Percentiles rank a stretch among this genome's conserved stretches.
Evolutionary conservation across 371 early-diverging fungal species (phyloP).

Genomic region (Agmasoma carcini): DNA sequence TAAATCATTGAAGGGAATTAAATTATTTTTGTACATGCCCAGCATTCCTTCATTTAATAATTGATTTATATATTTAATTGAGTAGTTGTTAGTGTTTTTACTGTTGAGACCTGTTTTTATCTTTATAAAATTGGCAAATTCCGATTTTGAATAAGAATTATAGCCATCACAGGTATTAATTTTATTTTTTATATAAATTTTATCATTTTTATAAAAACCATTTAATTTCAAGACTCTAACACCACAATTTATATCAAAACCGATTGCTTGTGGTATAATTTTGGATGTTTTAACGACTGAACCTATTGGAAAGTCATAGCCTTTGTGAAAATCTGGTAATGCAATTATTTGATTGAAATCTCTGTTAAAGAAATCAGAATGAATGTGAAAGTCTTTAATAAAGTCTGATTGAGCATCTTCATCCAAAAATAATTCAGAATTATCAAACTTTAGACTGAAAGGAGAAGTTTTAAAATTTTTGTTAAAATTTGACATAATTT

Average conservation of each 20-base stretch:
- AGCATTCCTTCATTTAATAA: neutral
- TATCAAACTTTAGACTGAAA: no score
- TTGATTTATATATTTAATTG: neutral
- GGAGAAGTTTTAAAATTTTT: no score
- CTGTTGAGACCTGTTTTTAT: neutral
- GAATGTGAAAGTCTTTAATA: no score
- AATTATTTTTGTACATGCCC: neutral
- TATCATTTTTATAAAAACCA: conserved; percentile 5
- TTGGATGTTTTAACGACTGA: conserved; percentile 33
- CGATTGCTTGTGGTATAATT: conserved; percentile 49
- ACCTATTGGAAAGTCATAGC: conserved; percentile 53
- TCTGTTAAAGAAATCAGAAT: no score
- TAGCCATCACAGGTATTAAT: neutral
- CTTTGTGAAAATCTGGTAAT: conserved; percentile 53
- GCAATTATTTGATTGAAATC: no score
- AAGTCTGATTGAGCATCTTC: no score
- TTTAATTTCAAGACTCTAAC: conserved; percentile 47
- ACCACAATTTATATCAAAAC: conserved; percentile 55
- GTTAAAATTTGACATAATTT: no score
- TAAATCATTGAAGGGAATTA: conserved; percentile 27
- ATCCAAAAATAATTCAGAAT: no score
- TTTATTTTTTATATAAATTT: neutral
- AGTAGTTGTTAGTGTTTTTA: neutral
- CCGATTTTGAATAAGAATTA: neutral
- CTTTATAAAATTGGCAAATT: neutral